Conservation (phyloP, 2,329 filamentous ascomycete genomes). For the Exophiala aquamarina region DNA sequence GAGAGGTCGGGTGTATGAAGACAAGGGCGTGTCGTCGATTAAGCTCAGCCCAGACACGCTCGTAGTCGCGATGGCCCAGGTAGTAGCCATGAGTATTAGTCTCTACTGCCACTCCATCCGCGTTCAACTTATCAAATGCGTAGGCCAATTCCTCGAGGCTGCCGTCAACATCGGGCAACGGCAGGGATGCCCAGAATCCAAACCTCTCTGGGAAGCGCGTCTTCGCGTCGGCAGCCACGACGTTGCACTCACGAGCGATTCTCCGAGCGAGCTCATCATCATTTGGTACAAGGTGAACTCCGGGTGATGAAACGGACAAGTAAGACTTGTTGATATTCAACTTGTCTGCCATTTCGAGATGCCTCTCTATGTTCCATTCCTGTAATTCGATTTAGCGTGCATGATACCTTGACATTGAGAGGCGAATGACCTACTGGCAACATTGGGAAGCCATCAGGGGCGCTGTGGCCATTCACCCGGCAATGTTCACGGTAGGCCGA, state of each 20-base stretch:
- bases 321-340: constrained; percentile 52
- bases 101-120: constrained; percentile 52
- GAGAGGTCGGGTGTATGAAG: constrained; percentile 40
- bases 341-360: constrained; percentile 51
- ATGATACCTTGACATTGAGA: neutral
- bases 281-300: constrained; percentile 42
- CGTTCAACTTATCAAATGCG: constrained; percentile 39
- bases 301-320: constrained; percentile 54
- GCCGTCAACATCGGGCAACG: constrained; percentile 50
- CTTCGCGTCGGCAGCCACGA: constrained; percentile 26
- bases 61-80: constrained; percentile 46
- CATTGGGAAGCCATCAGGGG: constrained; percentile 7
- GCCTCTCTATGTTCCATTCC: constrained; percentile 46
- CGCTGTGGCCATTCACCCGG: constrained; percentile 2
- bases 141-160: constrained; percentile 49
- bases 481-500: constrained; percentile 3
- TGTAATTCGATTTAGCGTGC: constrained; percentile 23
- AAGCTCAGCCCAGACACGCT: constrained; percentile 42
- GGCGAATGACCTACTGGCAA: constrained; percentile 1
- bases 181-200: constrained; percentile 54
- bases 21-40: constrained; percentile 5
- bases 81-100: constrained; percentile 57
- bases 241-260: constrained; percentile 36
- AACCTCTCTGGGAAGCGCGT: constrained; percentile 36
- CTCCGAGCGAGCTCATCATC: constrained; percentile 37